Percentiles rank a stretch among this genome's conserved stretches.
phyloP scores from a whole-genome alignment of 2,329 filamentous ascomycete genomes.

The Beauveria brongniartii region DNA sequence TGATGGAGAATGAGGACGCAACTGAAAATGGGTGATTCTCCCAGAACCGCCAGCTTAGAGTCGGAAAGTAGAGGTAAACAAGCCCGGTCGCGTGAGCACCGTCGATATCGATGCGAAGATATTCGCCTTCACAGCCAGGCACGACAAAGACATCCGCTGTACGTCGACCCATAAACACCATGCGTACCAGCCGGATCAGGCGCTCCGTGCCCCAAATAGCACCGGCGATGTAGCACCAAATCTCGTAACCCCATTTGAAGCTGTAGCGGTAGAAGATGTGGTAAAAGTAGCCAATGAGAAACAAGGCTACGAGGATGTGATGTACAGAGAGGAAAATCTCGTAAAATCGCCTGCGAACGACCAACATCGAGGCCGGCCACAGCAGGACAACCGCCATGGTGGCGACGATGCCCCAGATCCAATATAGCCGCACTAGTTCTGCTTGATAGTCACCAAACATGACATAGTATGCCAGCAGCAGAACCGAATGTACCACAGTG shows the following conservation, averaged over 20 bases:
- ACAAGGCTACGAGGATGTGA: constrained; percentile 23
- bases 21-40: constrained; percentile 30
- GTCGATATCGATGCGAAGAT: constrained; percentile 24
- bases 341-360: constrained; percentile 23
- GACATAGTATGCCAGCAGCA: constrained; percentile 23
- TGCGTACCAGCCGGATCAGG: constrained; percentile 19
- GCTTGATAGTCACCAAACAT: constrained; percentile 17
- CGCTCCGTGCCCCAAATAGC: constrained; percentile 26
- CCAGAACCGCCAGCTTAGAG: constrained; percentile 27
- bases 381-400: constrained; percentile 22
- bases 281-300: constrained; percentile 27
- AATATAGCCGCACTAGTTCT: constrained; percentile 22
- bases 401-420: constrained; percentile 27
- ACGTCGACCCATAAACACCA: constrained; percentile 16
- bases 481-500: constrained; percentile 46
- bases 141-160: constrained; percentile 20
- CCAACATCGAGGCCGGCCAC: constrained; percentile 19
- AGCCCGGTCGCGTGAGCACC: constrained; percentile 18
- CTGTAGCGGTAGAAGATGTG: constrained; percentile 27
- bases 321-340: constrained; percentile 28
- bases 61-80: constrained; percentile 29
- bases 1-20: constrained; percentile 5
- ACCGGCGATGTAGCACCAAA: constrained; percentile 25
- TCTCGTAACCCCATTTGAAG: constrained; percentile 30
- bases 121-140: constrained; percentile 20